phyloP scores from a whole-genome alignment of 352 stramenopile genomes.

The Pythium utonaiense region DNA sequence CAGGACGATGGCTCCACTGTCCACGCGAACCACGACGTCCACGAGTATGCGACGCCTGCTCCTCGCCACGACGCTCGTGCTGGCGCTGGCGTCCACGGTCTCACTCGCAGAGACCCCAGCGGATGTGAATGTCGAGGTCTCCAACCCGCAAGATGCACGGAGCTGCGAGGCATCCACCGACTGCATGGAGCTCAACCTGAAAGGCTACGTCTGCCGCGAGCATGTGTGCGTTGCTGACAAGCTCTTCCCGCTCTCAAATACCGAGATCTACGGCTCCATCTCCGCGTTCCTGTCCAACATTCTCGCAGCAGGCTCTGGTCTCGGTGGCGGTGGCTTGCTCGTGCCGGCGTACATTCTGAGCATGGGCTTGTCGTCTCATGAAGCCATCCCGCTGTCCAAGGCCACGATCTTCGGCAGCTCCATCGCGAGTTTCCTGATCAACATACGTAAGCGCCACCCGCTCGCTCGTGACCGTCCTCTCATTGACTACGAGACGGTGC shows the following conservation, averaged over 20 bases:
- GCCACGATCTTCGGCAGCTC: constrained; percentile 78
- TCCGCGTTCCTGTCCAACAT: constrained; percentile 60
- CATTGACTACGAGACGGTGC: constrained; percentile 83
- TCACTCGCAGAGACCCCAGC: neutral
- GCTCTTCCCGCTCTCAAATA: constrained; percentile 55
- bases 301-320: constrained; percentile 55
- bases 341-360: constrained; percentile 79
- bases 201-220: constrained; percentile 39
- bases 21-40: neutral
- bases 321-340: constrained; percentile 72
- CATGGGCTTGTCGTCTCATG: constrained; percentile 68
- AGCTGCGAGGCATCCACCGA: constrained; percentile 45
- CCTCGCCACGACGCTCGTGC: constrained; percentile 4
- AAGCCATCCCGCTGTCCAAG: constrained; percentile 82
- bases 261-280: constrained; percentile 59
- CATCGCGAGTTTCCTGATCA: constrained; percentile 76
- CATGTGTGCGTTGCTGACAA: constrained; percentile 46
- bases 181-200: constrained; percentile 39
- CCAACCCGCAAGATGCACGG: neutral
- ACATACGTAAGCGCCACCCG: constrained; percentile 59
- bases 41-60: neutral
- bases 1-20: neutral
- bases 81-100: neutral
- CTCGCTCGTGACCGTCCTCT: constrained; percentile 53
- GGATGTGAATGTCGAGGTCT: constrained; percentile 4